Evolutionary conservation across 2,329 filamentous ascomycete genomes (phyloP), one percentile per base, ranked within the genome.

Genomic region (Colletotrichum tamarilloi): DNA sequence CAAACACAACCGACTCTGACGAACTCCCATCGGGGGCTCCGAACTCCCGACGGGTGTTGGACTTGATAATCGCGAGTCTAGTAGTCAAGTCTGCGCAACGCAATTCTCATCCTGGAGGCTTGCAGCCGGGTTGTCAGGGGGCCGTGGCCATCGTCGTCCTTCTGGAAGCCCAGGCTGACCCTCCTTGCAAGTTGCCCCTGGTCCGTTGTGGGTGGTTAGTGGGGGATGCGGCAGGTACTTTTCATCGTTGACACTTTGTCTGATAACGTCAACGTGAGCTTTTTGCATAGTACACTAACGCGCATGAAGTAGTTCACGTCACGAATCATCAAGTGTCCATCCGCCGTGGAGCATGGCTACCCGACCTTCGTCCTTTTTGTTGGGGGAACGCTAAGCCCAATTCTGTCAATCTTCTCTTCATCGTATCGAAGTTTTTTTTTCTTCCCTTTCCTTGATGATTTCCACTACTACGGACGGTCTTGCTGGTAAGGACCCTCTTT

Each of bases 371-470:
- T 73, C 28, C 60, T 70, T 73, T 73, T 73, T 73, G 70, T 73
- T 73, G 70, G 70, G 59, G 70, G 70, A 73, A 60, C 70, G 55
- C 70, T 73, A 73, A 28, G 26, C 70, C 70, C 56, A 35, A 70
- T 70, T 38, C 22, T 28, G 12, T 14, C 66, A 28, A 42, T 63
- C 35, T 24, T 65, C 53, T 59, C 42, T 52, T 35, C 28, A 59
- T 66, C 30, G 38, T 32, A 53, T 69, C 60, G 55, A 49, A 60
- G 60, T n/a, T 68, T 73, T 72, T 55, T 56, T 56, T 56, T 53
- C 26, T 22, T 28, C 53, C 35, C 26, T 63, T 58, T 49, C 19
- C 63, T 26, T 63, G 30, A 35, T 65, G 59, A 16, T 46, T 42
- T 42, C 53, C 52, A 32, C 46, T 24, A 24, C 35, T 35, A 59